Conservation (phyloP, 2,329 filamentous ascomycete species). For the Epichloe festucae region DNA sequence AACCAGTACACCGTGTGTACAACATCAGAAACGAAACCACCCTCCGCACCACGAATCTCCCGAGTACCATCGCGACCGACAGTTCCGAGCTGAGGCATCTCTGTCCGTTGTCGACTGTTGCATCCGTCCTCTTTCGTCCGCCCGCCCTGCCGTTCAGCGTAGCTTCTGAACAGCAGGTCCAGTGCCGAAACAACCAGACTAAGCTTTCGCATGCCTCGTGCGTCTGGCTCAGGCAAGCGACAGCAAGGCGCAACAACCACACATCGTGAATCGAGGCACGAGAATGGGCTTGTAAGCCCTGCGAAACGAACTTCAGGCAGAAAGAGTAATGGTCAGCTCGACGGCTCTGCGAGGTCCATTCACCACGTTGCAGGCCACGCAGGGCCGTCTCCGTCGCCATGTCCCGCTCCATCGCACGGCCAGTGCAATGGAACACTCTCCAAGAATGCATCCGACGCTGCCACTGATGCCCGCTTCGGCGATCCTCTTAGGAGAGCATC, state of each 20-base stretch:
- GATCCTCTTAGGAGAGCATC: slow-evolving; percentile 33
- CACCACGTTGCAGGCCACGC: slow-evolving; percentile 19
- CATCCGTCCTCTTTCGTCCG: not conserved
- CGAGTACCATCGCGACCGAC: not conserved
- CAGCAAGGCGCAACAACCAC: slow-evolving; percentile 46
- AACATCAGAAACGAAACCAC: not conserved
- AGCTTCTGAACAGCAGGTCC: not conserved
- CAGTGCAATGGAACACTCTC: slow-evolving; percentile 22
- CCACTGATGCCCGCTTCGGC: slow-evolving; percentile 27
- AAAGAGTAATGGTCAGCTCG: slow-evolving; percentile 34
- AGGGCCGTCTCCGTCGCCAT: slow-evolving; percentile 17
- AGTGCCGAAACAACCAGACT: not conserved
- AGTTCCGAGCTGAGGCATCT: not conserved
- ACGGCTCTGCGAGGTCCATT: slow-evolving; percentile 24
- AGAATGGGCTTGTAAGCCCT: slow-evolving; percentile 69
- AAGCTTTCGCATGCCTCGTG: slow-evolving; percentile 44
- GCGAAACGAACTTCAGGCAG: slow-evolving; percentile 25
- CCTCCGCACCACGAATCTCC: not conserved
- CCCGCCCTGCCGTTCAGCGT: not conserved
- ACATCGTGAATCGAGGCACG: slow-evolving; percentile 64
- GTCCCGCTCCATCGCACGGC: slow-evolving; percentile 11
- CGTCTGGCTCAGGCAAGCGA: slow-evolving; percentile 46
- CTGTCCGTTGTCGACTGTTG: not conserved
- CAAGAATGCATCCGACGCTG: slow-evolving; percentile 13
- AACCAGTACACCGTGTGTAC: not conserved